Evolutionary conservation across 1,284 basidiomycete species (phyloP), one percentile per base, ranked within the genome.

Genomic region (Gomphus sp.): DNA sequence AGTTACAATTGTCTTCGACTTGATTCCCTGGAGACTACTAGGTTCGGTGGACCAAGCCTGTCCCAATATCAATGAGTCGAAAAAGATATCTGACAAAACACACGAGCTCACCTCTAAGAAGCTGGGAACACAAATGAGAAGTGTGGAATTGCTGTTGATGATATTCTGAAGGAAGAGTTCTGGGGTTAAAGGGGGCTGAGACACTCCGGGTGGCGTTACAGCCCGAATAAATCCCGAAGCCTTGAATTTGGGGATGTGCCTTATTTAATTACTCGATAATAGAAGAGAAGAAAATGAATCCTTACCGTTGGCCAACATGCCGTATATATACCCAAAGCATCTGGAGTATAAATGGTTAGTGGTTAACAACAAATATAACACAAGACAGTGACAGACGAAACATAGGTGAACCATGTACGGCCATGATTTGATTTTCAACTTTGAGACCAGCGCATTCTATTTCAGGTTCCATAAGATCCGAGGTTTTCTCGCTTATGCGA

Each of bases 71-170:
- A 52, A 12, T 12, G 39, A 22, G n/a, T 4, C 34, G 34, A 36
- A 9, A 33, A 52, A 6, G 31, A 34, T 4, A 6, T 34, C 36
- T 8, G 28, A 16, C 7, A 22, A 4, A 36, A 36, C 9, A 33
- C 31, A 10, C 34, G 34, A 4, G n/a, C 57, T 25, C 37, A 70
- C 70, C 64, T 72, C 69, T 52, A 70, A 51, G 41, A 71, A 67
- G 14, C 61, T 60, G 1, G 70, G 71, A 6, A 69, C 64, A 53
- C 67, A 65, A 36, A 36, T 4, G 4, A 36, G 34, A 4, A 36
- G 4, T 36, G 34, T 36, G 34, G 34, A 36, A 36, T 36, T 36
- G 10, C 34, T 36, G 34, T 36, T 10, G 34, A 36, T 10, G 34
- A 36, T 36, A 36, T 36, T 6, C 10, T 36, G 34, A 36, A 36